Evolutionary conservation across 140 eudicot species (phyloP), one percentile per base, ranked within the genome.

Genomic region (Stevia rebaudiana): DNA sequence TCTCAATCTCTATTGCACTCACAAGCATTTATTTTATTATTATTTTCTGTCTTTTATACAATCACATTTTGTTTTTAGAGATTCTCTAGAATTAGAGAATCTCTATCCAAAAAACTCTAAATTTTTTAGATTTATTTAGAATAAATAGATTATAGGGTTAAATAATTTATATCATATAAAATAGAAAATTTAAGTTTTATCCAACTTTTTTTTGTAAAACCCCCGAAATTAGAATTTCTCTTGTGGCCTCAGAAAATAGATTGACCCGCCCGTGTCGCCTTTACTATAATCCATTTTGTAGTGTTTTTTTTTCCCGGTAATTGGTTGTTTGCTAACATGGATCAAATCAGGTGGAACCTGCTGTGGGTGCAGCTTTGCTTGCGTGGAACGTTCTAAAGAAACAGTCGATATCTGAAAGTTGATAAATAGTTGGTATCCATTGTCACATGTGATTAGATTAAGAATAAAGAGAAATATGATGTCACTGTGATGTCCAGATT

Each of bases 351-450:
- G 89, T 88, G 59, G 95, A 88, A 77, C 95, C 95, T 49, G 95
- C 95, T 5, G 83, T 88, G 23, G 95, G 95, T 13, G 95, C 95
- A 19, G 95, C 95, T 37, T 67, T 88, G 80, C 95, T 88, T 63
- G 95, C 94, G 6, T 88, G 94, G 95, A 82, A 84, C 73, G 80
- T 74, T 41, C 46, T 88, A 80, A 78, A 78, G 79, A 74, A 82
- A 59, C 83, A 81, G 62, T 60, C 79, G 5, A 68, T 33, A 47
- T 49, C 19, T 42, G 71, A 74, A 80, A 74, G 62, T 36, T 75
- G 46, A 71, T 43, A 56, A 9, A 4, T 25, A 33, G 33, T 12
- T 13, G 8, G 25, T n/a, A n/a, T n/a, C n/a, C 17, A 46, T 1
- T 16, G 24, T 55, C 37, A 16, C 61, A 60, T 15, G 22, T 62